Evolutionary conservation across 768 basidiomycete genomes (phyloP).

Genomic region (Agrocybe praecox): DNA sequence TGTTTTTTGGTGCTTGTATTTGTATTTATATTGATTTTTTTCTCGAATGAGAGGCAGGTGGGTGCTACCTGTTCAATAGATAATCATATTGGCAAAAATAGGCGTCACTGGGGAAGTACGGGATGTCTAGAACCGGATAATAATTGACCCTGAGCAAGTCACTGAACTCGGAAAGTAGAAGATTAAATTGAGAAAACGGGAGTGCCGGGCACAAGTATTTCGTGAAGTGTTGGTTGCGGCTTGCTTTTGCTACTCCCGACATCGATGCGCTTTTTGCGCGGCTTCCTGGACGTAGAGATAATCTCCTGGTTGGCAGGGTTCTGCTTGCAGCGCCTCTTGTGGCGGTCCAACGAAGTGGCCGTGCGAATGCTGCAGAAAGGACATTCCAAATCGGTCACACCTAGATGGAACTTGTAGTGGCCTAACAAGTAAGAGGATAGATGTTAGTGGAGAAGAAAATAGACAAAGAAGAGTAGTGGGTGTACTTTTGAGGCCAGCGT

Average conservation of each 20-base stretch:
- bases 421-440: background rate
- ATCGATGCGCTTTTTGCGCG: background rate
- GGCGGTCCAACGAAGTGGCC: constrained; percentile 14
- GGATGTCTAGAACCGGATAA: no score
- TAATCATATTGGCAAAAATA: no score
- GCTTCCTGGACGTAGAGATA: background rate
- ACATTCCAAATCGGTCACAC: constrained; percentile 20
- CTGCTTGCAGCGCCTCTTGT: constrained; percentile 15
- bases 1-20: background rate
- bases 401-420: constrained; percentile 19
- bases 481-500: background rate
- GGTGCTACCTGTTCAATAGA: no score
- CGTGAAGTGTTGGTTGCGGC: no score
- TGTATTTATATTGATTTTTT: no score
- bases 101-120: no score
- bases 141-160: no score
- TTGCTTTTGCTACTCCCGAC: background rate
- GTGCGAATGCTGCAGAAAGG: constrained; percentile 12
- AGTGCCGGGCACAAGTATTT: no score
- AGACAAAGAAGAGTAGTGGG: background rate
- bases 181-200: no score
- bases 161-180: no score
- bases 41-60: no score
- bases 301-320: constrained; percentile 11
- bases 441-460: background rate